Conservation (phyloP, 1,139 yeast genomes). For the Protomyces pachydermus region DNA sequence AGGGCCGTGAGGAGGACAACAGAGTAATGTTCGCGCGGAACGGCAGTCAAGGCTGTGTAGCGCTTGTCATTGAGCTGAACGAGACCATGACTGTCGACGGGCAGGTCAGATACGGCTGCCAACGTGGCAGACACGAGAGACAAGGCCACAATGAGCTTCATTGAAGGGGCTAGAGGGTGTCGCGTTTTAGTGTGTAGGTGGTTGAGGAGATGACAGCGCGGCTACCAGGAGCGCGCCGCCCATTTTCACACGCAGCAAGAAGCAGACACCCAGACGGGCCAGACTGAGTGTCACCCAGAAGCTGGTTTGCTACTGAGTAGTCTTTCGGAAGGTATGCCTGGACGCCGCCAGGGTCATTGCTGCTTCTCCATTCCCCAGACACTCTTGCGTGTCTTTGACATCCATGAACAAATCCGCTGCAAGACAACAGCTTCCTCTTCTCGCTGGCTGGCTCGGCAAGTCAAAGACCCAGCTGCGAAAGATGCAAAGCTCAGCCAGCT, state of each 20-base stretch:
- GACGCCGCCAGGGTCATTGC: no score
- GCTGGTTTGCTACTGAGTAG: no score
- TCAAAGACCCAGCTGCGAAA: conserved; percentile 56
- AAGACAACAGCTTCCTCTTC: conserved; percentile 47
- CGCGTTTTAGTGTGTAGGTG: background rate
- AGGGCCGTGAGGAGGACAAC: conserved; percentile 69
- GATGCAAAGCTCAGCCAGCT: conserved; percentile 61
- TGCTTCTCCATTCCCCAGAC: background rate
- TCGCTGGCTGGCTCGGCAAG: conserved; percentile 71
- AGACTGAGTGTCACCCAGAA: no score
- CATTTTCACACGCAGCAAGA: no score
- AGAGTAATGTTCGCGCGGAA: conserved; percentile 66
- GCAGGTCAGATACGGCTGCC: background rate
- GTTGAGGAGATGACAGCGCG: background rate
- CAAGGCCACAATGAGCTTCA: background rate
- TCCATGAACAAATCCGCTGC: background rate
- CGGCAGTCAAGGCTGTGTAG: conserved; percentile 54
- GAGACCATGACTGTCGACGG: conserved; percentile 37
- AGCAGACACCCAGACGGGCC: no score
- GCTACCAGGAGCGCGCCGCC: background rate
- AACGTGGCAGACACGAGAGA: background rate
- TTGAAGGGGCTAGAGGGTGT: background rate
- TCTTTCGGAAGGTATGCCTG: no score
- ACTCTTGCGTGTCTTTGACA: background rate
- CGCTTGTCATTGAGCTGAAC: conserved; percentile 58